Evolutionary conservation across 2,329 filamentous ascomycete species (phyloP).

Genomic region (Fusarium palustre): DNA sequence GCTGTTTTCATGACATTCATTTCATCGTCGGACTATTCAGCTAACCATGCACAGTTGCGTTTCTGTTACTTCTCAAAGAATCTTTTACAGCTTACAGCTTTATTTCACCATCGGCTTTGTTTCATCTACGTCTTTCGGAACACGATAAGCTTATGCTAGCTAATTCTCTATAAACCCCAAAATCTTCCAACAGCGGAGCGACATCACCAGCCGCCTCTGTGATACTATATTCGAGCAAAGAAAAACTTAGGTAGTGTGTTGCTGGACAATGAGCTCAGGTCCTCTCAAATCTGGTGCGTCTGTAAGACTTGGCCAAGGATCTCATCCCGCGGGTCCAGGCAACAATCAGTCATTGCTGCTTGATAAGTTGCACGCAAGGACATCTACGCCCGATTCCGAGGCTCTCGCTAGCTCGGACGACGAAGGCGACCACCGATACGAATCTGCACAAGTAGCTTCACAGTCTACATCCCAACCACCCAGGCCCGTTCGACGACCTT

Average conservation of each 20-base stretch:
- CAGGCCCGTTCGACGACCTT: constrained; percentile 78
- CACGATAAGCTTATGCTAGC: constrained; percentile 17
- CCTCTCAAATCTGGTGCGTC: constrained; percentile 62
- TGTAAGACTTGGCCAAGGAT: constrained; percentile 64
- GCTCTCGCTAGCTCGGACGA: constrained; percentile 95
- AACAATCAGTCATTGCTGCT: constrained; percentile 74
- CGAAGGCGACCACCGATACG: constrained; percentile 77
- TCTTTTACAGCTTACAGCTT: constrained; percentile 25
- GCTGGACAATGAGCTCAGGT: constrained; percentile 62
- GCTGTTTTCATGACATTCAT: constrained; percentile 32
- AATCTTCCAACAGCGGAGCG: not conserved
- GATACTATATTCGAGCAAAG: constrained; percentile 19
- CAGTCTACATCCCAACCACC: constrained; percentile 57
- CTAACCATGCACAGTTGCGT: constrained; percentile 43
- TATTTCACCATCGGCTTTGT: constrained; percentile 14
- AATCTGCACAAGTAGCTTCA: constrained; percentile 58
- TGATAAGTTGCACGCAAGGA: constrained; percentile 81
- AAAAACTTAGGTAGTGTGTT: constrained; percentile 24
- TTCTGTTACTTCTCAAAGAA: constrained; percentile 37
- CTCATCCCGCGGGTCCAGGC: constrained; percentile 60
- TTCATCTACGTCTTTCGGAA: constrained; percentile 13
- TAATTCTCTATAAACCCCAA: not conserved
- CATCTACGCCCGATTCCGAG: constrained; percentile 93
- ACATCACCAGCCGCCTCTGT: constrained; percentile 4
- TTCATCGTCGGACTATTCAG: not conserved